Conservation (phyloP, 495 filamentous ascomycete genomes). For the Penicillium malachiteum region DNA sequence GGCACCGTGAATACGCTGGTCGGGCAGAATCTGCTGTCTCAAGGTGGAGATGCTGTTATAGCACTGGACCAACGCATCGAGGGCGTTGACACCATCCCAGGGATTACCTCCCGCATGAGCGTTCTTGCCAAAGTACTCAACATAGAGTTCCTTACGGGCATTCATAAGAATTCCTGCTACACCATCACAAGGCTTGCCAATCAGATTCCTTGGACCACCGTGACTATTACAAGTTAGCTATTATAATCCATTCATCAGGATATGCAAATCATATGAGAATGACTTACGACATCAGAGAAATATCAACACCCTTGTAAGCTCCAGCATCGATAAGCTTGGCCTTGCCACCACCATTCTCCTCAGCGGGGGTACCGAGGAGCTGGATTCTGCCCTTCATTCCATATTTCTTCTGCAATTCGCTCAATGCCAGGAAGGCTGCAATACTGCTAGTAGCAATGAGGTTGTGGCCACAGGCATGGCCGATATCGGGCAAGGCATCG, state of each 20-base stretch:
- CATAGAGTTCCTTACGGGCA: slow-evolving; percentile 37
- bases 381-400: slow-evolving; percentile 55
- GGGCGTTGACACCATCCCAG: slow-evolving; percentile 63
- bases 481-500: slow-evolving; percentile 58
- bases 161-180: slow-evolving; percentile 38
- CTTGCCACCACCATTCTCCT: slow-evolving; percentile 72
- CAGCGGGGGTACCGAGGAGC: slow-evolving; percentile 68
- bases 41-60: slow-evolving; percentile 63
- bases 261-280: background rate
- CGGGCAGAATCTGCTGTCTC: slow-evolving; percentile 62
- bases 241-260: no score
- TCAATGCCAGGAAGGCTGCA: slow-evolving; percentile 55
- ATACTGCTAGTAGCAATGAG: slow-evolving; percentile 65
- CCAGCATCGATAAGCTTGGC: slow-evolving; percentile 61
- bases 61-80: slow-evolving; percentile 59
- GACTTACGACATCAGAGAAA: slow-evolving; percentile 61
- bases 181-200: slow-evolving; percentile 22
- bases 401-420: slow-evolving; percentile 40
- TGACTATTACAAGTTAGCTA: slow-evolving; percentile 20
- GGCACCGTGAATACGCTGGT: slow-evolving; percentile 57
- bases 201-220: slow-evolving; percentile 29
- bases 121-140: slow-evolving; percentile 34
- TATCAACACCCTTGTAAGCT: slow-evolving; percentile 64
- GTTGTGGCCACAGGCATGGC: slow-evolving; percentile 70
- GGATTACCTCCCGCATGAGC: slow-evolving; percentile 61